Evolutionary conservation across 176 grass and related monocot genomes (phyloP), one percentile per base, ranked within the genome.

Genomic region (Puya raimondii): DNA sequence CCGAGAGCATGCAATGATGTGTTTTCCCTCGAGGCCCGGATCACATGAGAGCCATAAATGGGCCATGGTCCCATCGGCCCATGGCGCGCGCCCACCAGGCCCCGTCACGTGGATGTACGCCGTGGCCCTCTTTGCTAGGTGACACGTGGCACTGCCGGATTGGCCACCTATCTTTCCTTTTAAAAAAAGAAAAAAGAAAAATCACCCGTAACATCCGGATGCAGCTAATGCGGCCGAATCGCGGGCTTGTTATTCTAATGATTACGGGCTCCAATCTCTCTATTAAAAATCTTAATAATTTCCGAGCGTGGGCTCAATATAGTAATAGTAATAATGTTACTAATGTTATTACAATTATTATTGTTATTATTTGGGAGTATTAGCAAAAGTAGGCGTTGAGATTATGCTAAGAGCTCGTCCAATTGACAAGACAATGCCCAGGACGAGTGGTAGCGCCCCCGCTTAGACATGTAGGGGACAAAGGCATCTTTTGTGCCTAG

Each of bases 401-500:
- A 22, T 18, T 61, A 33, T 67, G 69, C 9, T 42, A n/a, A 79
- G 50, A 49, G 70, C 47, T 50, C 12, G 63, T 63, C 54, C n/a
- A 61, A 21, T 68, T 63, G 78, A 74, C 71, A 68, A 80, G 69
- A 74, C 29, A 66, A 49, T 49, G 50, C 53, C 33, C 9, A 8
- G 27, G 70, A 74, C 51, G 50, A 68, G 9, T 63, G 17, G 53
- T 26, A 20, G 56, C 21, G 56, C 70, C 50, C 18, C 17, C 74
- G 63, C 18, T 20, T 13, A 23, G 78, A 80, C 78, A 80, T 1
- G 23, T 48, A 22, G 72, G 78, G 66, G 78, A 81, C 69, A 77
- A 48, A 20, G 29, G 84, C 84, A 95, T 95, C 84, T 82, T 80
- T 82, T 10, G 80, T 25, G 78, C 79, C 77, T 72, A 20, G 9